Evolutionary conservation across 768 basidiomycete genomes (phyloP), one percentile per base, ranked within the genome.

Genomic region (Agrocybe praecox): DNA sequence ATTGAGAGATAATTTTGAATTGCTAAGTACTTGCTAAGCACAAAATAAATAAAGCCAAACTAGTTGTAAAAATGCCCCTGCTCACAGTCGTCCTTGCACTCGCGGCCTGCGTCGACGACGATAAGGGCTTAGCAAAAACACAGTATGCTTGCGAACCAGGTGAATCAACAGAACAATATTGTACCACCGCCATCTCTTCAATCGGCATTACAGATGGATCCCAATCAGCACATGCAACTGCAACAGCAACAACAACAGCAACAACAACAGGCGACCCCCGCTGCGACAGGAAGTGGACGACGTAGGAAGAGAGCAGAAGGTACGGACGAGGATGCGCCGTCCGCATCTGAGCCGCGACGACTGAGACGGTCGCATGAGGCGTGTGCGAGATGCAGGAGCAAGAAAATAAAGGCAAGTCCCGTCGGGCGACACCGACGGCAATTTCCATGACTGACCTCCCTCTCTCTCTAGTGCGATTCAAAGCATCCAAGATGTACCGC

Each of bases 341-440:
- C 81, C 17, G 75, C 85, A 43, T 80, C 86, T 53, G 91, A 92
- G 72, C 88, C 90, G 44, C 83, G 92, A 66, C 84, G 92, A 53
- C 81, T 94, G 66, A 80, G 92, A 65, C 86, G 92, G 69, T 92
- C 92, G 66, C 92, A 94, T 76, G 92, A 94, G 76, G 92, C 92
- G 60, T 94, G 92, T 79, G 88, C 92, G 62, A 84, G 92, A 72
- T 94, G 92, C 82, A 90, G 92, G 83, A 89, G 87, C 79, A 94
- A 94, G 86, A 94, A 94, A 89, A 94, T 94, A 77, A 94, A 94
- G 90, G 90, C 86, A 80, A 79, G 78, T 78, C 75, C 78, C 80
- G 79, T 77, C 85, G 86, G 85, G 80, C 72, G 73, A 74, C 77
- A 81, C 87, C 89, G 88, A 85, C 87, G 88, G 89, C 88, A 90